Evolutionary conservation across 192 early-diverging fungal species (phyloP).

Genomic region (Lunasporangiospora selenospora): DNA sequence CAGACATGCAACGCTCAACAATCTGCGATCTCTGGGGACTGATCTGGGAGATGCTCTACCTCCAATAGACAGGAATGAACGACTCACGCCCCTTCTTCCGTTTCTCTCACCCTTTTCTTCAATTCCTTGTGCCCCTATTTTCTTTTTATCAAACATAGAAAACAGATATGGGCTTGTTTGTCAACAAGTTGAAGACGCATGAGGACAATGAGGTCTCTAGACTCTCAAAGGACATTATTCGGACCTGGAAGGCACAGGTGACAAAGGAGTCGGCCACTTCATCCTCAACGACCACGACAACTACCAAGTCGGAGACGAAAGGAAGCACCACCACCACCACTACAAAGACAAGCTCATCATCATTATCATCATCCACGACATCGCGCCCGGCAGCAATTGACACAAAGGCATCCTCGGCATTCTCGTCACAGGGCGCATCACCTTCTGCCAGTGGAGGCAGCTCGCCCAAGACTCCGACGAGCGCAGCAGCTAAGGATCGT

Average conservation of each 20-base stretch:
- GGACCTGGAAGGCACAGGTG: conserved; percentile 87
- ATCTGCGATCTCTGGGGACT: too few relatives aligned
- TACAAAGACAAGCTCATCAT: not conserved
- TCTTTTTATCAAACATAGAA: conserved; percentile 50
- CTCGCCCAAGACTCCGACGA: conserved; percentile 48
- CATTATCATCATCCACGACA: conserved; percentile 1
- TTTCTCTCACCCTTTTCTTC: too few relatives aligned
- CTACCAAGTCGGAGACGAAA: conserved; percentile 32
- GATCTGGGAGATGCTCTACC: too few relatives aligned
- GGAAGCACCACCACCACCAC: conserved; percentile 6
- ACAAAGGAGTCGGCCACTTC: conserved; percentile 20
- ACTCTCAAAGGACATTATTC: conserved; percentile 73
- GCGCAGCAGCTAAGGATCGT: conserved; percentile 54
- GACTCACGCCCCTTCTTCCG: too few relatives aligned
- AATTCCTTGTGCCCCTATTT: conserved; percentile 1
- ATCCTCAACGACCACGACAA: conserved; percentile 48
- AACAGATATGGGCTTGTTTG: conserved; percentile 80
- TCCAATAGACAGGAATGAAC: too few relatives aligned
- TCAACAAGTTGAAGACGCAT: conserved; percentile 77
- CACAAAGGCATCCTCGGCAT: conserved; percentile 19
- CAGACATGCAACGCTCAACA: too few relatives aligned
- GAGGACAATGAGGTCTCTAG: conserved; percentile 61
- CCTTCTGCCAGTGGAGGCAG: conserved; percentile 7
- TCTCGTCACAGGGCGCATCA: conserved; percentile 23
- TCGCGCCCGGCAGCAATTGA: conserved; percentile 19